These are phyloP conservation scores for Boletus speciosus DNA, from an alignment of 768 basidiomycete genomes.

Conservation along the genomic window DNA sequence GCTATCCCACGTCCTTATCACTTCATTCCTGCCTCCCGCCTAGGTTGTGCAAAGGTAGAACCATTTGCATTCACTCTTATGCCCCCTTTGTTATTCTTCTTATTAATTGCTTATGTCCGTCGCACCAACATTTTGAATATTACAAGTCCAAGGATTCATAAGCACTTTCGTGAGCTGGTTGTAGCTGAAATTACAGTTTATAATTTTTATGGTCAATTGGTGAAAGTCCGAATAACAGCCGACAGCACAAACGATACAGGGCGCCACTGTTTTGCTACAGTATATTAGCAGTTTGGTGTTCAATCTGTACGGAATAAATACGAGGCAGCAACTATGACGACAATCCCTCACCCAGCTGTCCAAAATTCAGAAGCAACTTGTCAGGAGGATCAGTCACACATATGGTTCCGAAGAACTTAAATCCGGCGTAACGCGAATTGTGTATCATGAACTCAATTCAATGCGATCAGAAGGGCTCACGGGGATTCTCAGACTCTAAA, in stretches of 20 bases:
- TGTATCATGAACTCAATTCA: no score
- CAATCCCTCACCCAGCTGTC: conserved; percentile 44
- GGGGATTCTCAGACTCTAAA: no score
- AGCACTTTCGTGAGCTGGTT: no score
- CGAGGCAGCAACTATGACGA: neutral
- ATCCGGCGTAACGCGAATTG: no score
- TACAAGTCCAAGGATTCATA: neutral
- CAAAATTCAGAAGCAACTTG: conserved; percentile 46
- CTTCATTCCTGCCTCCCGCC: neutral
- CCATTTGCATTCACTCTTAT: conserved; percentile 1
- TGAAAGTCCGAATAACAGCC: no score
- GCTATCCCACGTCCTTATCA: conserved; percentile 9
- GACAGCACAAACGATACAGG: no score
- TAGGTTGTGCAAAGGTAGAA: conserved; percentile 1
- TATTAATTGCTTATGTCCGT: conserved; percentile 18
- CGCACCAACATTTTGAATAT: neutral
- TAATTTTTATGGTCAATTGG: no score
- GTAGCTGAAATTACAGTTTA: no score
- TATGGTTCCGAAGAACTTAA: no score
- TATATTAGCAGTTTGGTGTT: no score
- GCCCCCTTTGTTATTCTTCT: neutral
- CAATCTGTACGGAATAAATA: neutral
- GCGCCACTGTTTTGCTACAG: no score
- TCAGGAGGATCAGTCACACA: neutral
- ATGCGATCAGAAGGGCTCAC: no score